Base-by-base conservation (phyloP, 2,329 filamentous ascomycete genomes). In the Tolypocladium album region DNA sequence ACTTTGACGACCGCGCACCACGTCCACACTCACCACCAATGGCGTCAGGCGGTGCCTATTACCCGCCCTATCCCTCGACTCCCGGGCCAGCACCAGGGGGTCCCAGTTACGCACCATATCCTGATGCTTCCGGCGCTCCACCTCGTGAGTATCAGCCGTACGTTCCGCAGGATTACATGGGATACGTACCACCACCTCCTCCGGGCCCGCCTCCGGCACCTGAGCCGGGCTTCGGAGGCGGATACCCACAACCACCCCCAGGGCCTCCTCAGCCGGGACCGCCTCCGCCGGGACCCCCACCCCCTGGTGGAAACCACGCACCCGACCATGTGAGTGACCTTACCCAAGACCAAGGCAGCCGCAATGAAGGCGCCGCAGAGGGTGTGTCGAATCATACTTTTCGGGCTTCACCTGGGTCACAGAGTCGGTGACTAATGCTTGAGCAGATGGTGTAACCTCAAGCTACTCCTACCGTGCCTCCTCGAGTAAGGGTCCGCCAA, bases 41-140 rank as follows among this genome's bases (percentile, higher is more conserved):
- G 59, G 79, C 79, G 4, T 82, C 79, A 2, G 80, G 79, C n/a
- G 79, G 79, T 15, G 75, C 76, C 20, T 81, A 75, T 66, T 80
- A 78, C 61, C 76, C 76, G 3, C 76, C 76, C 3, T 75, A 76
- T 56, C 73, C 74, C 8, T 65, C 62, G 60, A 74, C 61, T 31
- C 71, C 63, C 40, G 68, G 65, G 57, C 64, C 64, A 2, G 61
- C 63, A 13, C 57, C 58, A 12, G 61, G 58, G 43, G 61, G 42
- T 34, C 55, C 55, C 52, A 53, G 61, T 38, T 61, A 59, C 47
- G 56, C 61, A 1, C 70, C 63, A 0, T 67, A 68, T 40, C 65
- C 67, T 61, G 58, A 73, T 61, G 45, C 72, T 64, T 61, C 73
- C 66, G 65, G 61, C 50, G 61, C 58, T n/a, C 61, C 64, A 66